phyloP scores from a whole-genome alignment of 2,329 filamentous ascomycete species.

The Ustulina deusta region DNA sequence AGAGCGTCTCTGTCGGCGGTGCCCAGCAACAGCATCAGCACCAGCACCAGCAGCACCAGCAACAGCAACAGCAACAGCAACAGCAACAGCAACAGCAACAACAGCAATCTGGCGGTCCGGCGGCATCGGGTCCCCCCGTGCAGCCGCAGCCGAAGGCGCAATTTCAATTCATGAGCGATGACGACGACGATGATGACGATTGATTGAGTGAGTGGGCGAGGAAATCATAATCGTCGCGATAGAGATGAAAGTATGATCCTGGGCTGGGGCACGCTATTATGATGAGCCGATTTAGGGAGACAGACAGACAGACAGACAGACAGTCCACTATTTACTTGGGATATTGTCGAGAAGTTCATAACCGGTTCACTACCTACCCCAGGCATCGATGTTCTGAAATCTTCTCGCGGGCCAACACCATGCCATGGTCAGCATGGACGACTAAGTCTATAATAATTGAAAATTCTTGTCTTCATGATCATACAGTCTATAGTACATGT shows the following conservation, averaged over 20 bases:
- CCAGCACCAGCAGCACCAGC: neutral
- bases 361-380: neutral
- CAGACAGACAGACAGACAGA: neutral
- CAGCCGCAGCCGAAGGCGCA: conserved; percentile 57
- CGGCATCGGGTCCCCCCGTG: conserved; percentile 36
- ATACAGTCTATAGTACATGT: conserved; percentile 42
- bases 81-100: conserved; percentile 4
- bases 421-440: neutral
- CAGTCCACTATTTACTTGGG: neutral
- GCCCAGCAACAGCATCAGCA: conserved; percentile 9
- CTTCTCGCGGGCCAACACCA: neutral
- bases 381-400: neutral
- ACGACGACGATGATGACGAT: conserved; percentile 62
- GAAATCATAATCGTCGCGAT: neutral
- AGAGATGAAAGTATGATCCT: neutral
- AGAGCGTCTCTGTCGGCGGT: conserved; percentile 33
- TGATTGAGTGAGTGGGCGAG: neutral
- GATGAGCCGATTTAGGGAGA: too few species aligned
- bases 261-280: neutral
- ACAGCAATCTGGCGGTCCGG: neutral
- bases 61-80: conserved; percentile 2
- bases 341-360: neutral
- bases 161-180: conserved; percentile 67
- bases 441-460: conserved; percentile 18
- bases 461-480: conserved; percentile 29